A percentile compares a stretch with the other conserved stretches of the same genome.
These are phyloP conservation scores for Lepraria neglecta DNA, from an alignment of 495 filamentous ascomycete species.

Conservation along the genomic window DNA sequence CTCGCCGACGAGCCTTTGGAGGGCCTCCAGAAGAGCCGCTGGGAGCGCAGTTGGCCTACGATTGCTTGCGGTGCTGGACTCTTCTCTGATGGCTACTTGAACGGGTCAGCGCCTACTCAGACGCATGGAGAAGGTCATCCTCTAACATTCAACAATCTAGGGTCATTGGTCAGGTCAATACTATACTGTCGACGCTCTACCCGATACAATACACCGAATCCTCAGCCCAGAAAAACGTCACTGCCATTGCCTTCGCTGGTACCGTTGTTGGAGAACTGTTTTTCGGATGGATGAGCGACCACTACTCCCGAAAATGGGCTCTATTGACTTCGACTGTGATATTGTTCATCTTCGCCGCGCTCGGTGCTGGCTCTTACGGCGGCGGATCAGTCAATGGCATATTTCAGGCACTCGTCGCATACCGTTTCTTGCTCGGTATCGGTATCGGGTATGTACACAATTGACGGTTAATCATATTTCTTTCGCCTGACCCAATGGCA, in stretches of 20 bases:
- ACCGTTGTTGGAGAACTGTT: constrained; percentile 78
- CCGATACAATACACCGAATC: constrained; percentile 56
- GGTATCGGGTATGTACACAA: constrained; percentile 39
- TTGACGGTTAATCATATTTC: constrained; percentile 22
- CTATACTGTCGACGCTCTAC: constrained; percentile 61
- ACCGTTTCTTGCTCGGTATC: constrained; percentile 71
- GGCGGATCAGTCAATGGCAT: constrained; percentile 58
- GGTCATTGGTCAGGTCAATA: constrained; percentile 79
- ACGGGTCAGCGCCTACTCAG: constrained; percentile 42
- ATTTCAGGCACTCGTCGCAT: constrained; percentile 77
- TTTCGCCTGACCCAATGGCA: constrained; percentile 47
- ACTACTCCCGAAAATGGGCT: constrained; percentile 76
- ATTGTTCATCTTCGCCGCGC: constrained; percentile 76
- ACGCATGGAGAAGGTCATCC: neutral
- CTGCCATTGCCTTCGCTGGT: constrained; percentile 78
- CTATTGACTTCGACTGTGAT: constrained; percentile 75
- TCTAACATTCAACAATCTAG: constrained; percentile 40
- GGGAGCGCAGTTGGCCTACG: constrained; percentile 58
- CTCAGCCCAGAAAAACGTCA: constrained; percentile 60
- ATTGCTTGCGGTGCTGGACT: constrained; percentile 85
- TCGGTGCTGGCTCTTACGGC: constrained; percentile 70
- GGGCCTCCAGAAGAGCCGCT: constrained; percentile 41
- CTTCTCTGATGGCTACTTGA: constrained; percentile 87
- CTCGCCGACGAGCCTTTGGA: constrained; percentile 36
- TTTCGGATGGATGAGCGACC: constrained; percentile 78